Evolutionary conservation across 164 flowering plant species (phyloP), one percentile per base, ranked within the genome.

Genomic region (Vitis riparia): DNA sequence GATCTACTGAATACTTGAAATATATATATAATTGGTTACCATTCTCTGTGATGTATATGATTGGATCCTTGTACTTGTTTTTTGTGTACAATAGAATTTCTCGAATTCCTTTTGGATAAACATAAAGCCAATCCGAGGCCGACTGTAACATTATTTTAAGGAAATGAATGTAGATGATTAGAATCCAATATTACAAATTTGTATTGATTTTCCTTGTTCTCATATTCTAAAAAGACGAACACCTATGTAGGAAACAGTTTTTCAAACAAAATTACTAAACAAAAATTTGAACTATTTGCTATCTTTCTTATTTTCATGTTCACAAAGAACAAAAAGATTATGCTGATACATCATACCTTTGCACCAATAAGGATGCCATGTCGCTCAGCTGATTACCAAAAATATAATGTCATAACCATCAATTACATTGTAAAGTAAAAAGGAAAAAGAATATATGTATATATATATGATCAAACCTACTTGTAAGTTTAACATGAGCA

Each of bases 21-120:
- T 32, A 7, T 7, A 32, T 32, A 16, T 15, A 2, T n/a, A 32
- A 23, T n/a, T n/a, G 29, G 11, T 47, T 78, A 79, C 85, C 85
- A 65, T 82, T 82, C 59, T 82, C 85, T 0, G 85, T 82, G 8
- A 82, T 79, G 67, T 81, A 82, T 12, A 82, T 79, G 17, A 72
- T 61, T 9, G 85, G 85, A 64, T 79, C 65, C 11, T 77, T 67
- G 69, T 71, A 82, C 63, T 79, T 76, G 15, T 15, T 27, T 58
- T 79, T 82, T 12, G 37, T 66, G 52, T 76, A 74, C 3, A 44
- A 60, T 60, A 82, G n/a, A n/a, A 82, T 17, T 37, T 74, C 67
- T 10, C 47, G 55, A 59, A 82, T 69, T 67, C 85, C 85, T 51
- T 44, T 64, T 8, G 85, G 85, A 57, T 82, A 82, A 48, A 76